Percentiles rank a stretch among this genome's conserved stretches.
These are phyloP conservation scores for Globisporangium alternatum DNA, from an alignment of 352 stramenopile species.

Conservation along the genomic window DNA sequence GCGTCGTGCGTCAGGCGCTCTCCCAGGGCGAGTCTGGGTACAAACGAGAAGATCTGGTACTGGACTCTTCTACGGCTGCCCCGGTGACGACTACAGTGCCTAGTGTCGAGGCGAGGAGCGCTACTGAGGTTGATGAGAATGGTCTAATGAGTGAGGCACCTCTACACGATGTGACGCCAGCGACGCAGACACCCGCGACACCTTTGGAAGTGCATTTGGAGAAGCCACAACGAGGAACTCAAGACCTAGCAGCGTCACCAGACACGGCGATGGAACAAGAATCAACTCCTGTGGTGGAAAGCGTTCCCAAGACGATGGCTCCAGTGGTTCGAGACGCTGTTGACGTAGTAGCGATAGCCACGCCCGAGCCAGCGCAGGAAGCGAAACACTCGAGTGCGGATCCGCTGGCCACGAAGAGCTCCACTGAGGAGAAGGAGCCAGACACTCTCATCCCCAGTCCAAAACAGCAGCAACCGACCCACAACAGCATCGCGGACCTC, in stretches of 20 bases:
- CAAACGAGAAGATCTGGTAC: not conserved
- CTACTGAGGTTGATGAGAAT: not conserved
- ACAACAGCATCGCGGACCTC: slow-evolving; percentile 18
- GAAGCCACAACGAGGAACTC: not conserved
- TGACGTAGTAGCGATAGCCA: not conserved
- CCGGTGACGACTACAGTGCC: not conserved
- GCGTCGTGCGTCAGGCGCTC: slow-evolving; percentile 35
- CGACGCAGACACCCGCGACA: not conserved
- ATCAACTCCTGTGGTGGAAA: not conserved
- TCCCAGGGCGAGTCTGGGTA: slow-evolving; percentile 29
- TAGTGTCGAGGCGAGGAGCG: not conserved
- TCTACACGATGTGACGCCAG: not conserved
- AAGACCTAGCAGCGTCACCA: not conserved
- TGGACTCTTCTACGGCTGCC: not conserved
- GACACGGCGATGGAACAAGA: not conserved
- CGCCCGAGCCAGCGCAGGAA: not conserved
- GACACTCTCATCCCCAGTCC: not conserved
- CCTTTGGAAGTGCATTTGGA: not conserved
- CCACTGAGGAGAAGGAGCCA: not conserved
- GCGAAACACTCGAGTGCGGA: not conserved
- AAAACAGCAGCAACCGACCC: slow-evolving; percentile 14
- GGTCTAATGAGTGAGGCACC: not conserved
- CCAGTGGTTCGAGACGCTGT: not conserved
- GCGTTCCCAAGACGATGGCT: not conserved
- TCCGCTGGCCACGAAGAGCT: not conserved